These are phyloP conservation scores for Jaapia argillacea DNA, from an alignment of 768 basidiomycete species.

Conservation along the genomic window DNA sequence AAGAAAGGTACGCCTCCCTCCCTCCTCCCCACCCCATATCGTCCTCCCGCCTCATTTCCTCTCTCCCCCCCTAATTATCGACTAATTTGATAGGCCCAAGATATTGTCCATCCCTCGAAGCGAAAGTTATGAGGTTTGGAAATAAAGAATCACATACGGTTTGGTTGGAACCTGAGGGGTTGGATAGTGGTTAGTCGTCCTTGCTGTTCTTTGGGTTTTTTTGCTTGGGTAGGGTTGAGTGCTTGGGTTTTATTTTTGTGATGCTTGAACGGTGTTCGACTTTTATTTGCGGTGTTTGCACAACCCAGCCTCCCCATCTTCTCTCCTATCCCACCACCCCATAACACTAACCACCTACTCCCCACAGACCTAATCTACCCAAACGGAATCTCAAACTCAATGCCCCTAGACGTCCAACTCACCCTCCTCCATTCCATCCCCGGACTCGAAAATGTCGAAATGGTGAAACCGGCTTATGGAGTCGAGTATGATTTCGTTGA, in stretches of 20 bases:
- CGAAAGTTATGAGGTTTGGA: slow-evolving; percentile 74
- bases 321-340: background rate
- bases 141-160: slow-evolving; percentile 62
- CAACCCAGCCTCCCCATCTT: no score
- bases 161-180: slow-evolving; percentile 91
- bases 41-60: background rate
- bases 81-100: slow-evolving; percentile 51
- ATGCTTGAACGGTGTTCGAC: no score
- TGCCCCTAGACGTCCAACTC: slow-evolving; percentile 82
- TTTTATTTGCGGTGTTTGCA: background rate
- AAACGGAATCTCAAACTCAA: slow-evolving; percentile 80
- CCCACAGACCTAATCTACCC: slow-evolving; percentile 75
- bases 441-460: slow-evolving; percentile 76
- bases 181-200: slow-evolving; percentile 56
- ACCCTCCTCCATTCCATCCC: slow-evolving; percentile 76
- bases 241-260: no score
- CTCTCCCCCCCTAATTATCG: background rate
- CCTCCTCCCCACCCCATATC: background rate
- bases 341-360: background rate
- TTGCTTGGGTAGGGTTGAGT: no score
- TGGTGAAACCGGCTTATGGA: slow-evolving; percentile 82
- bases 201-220: no score
- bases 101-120: slow-evolving; percentile 87
- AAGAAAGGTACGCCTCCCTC: slow-evolving; percentile 51
- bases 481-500: slow-evolving; percentile 92